These are phyloP conservation scores for Gentiana macrophylla DNA, from an alignment of 257 asterid genomes.

Conservation along the genomic window DNA sequence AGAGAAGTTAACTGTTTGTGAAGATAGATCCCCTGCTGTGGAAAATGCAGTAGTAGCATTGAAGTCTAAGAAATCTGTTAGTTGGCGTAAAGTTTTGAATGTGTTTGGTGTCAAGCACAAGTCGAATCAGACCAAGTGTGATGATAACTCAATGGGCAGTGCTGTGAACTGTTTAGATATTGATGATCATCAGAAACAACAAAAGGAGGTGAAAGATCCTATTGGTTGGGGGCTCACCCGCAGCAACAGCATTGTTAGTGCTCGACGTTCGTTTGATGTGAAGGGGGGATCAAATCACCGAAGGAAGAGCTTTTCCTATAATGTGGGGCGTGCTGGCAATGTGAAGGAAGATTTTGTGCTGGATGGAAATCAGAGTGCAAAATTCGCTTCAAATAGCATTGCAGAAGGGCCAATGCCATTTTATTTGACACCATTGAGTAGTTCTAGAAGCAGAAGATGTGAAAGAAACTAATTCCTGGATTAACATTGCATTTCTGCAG, in stretches of 20 bases:
- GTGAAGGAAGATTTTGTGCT: constrained; percentile 36
- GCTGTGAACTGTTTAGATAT: constrained; percentile 18
- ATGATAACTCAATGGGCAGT: constrained; percentile 23
- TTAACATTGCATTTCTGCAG: constrained; percentile 24
- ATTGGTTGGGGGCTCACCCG: constrained; percentile 43
- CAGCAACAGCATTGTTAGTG: constrained; percentile 46
- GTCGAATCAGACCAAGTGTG: constrained; percentile 23
- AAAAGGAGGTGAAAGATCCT: constrained; percentile 21
- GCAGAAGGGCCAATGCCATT: constrained; percentile 37
- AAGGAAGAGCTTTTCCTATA: constrained; percentile 43
- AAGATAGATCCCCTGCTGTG: constrained; percentile 16
- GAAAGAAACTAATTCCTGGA: constrained; percentile 36
- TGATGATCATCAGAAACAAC: constrained; percentile 24
- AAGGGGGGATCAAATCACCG: constrained; percentile 31
- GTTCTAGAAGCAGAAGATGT: constrained; percentile 38
- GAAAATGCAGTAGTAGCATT: constrained; percentile 20
- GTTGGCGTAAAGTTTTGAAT: constrained; percentile 61
- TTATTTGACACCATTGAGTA: constrained; percentile 75
- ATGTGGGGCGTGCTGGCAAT: constrained; percentile 20
- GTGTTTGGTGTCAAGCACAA: constrained; percentile 52
- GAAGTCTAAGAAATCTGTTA: constrained; percentile 37
- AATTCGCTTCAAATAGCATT: constrained; percentile 26
- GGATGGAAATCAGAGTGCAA: constrained; percentile 33
- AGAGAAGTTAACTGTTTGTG: constrained; percentile 26
- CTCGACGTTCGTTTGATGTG: constrained; percentile 46